Percentiles rank a stretch among this genome's conserved stretches.
Evolutionary conservation across 2,329 filamentous ascomycete species (phyloP).

Genomic region (Aureobasidium namibiae): DNA sequence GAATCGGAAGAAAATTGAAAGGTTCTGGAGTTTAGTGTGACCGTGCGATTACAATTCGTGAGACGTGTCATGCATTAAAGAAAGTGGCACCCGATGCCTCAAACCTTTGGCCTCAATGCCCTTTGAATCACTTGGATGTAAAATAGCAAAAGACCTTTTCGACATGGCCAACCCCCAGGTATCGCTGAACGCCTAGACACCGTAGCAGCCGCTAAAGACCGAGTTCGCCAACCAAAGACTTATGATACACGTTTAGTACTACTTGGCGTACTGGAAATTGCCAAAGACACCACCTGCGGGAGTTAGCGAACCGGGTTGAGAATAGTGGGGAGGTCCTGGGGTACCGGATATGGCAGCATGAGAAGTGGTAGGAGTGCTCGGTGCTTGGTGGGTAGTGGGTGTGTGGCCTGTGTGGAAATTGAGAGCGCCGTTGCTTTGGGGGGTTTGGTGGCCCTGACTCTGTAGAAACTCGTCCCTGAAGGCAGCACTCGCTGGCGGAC

Average conservation of each 20-base stretch:
- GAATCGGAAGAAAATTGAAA: neutral
- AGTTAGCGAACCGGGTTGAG: constrained; percentile 9
- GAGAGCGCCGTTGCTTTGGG: constrained; percentile 23
- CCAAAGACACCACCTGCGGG: constrained; percentile 12
- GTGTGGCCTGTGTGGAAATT: constrained; percentile 32
- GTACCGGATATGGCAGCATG: constrained; percentile 39
- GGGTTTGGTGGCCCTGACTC: constrained; percentile 36
- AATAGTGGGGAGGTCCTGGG: constrained; percentile 14
- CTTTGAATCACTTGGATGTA: neutral
- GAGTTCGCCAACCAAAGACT: neutral
- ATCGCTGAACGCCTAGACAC: constrained; percentile 5
- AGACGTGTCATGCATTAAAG: constrained; percentile 10
- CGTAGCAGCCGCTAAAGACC: constrained; percentile 4
- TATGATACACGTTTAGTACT: neutral
- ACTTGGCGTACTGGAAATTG: constrained; percentile 13
- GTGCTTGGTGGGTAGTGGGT: constrained; percentile 31
- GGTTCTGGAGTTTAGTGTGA: neutral
- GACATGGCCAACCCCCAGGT: neutral
- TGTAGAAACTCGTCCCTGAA: constrained; percentile 28
- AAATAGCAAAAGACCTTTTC: constrained; percentile 5
- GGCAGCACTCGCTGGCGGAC: constrained; percentile 48
- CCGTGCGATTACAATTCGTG: constrained; percentile 1
- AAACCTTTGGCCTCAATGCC: neutral
- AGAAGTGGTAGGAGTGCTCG: constrained; percentile 61
- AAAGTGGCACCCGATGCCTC: neutral